phyloP scores from a whole-genome alignment of 2,329 filamentous ascomycete species.

The Aotearoamyces nothofagi region DNA sequence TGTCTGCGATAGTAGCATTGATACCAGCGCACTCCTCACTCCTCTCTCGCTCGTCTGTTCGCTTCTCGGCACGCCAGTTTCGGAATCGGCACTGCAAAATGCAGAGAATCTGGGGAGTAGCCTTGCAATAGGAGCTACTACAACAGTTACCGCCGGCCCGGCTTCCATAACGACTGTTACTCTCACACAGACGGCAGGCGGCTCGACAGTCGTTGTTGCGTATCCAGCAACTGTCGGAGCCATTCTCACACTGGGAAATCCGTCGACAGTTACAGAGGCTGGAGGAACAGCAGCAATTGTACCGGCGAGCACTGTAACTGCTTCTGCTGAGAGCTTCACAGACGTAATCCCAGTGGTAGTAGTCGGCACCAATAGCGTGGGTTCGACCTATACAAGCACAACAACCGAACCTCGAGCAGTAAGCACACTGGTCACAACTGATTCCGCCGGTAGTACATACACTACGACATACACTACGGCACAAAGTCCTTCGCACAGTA shows the following conservation, averaged over 20 bases:
- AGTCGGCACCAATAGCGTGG: slow-evolving; percentile 1
- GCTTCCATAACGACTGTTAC: background rate
- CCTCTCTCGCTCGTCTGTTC: slow-evolving; percentile 21
- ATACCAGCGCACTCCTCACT: slow-evolving; percentile 18
- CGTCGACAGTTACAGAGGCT: slow-evolving; percentile 1
- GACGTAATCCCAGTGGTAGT: slow-evolving; percentile 1
- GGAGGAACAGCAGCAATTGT: no score
- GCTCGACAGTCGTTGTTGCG: slow-evolving; percentile 1
- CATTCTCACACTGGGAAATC: background rate
- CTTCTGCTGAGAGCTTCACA: background rate
- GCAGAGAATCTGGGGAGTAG: slow-evolving; percentile 17
- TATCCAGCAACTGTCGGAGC: background rate
- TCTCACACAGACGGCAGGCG: background rate
- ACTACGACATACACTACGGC: background rate
- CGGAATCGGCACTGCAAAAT: slow-evolving; percentile 18
- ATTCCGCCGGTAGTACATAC: background rate
- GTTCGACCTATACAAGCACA: background rate
- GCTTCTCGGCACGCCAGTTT: slow-evolving; percentile 16
- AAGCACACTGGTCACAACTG: background rate
- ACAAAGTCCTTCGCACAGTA: background rate
- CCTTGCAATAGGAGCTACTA: slow-evolving; percentile 9
- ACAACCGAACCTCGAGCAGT: background rate
- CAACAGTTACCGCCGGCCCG: slow-evolving; percentile 1
- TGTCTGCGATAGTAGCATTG: slow-evolving; percentile 21
- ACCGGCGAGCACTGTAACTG: background rate